A percentile compares a stretch with the other conserved stretches of the same genome.
Evolutionary conservation across 768 basidiomycete species (phyloP).

Genomic region (Tubosaeta sp.): DNA sequence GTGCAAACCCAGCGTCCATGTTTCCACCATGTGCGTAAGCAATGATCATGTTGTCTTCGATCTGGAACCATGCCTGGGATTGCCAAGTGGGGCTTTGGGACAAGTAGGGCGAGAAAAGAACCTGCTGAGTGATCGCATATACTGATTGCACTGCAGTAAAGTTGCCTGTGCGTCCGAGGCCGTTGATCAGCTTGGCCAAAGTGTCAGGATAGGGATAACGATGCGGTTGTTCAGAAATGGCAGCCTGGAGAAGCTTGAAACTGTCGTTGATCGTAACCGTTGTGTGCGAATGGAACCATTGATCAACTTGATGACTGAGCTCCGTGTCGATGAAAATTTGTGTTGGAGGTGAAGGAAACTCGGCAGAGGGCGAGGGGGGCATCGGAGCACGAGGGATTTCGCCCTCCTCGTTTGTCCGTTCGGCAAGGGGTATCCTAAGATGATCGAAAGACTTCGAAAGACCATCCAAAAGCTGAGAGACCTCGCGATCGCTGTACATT

Average conservation of each 20-base stretch:
- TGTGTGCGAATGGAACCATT: conserved; percentile 27
- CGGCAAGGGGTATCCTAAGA: conserved; percentile 18
- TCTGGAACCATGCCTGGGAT: conserved; percentile 58
- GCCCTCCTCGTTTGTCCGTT: conserved; percentile 10
- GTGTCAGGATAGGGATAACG: conserved; percentile 48
- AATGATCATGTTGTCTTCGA: conserved; percentile 90
- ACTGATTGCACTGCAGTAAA: conserved; percentile 57
- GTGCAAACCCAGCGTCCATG: conserved; percentile 73
- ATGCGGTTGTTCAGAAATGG: conserved; percentile 34
- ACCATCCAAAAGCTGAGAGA: conserved; percentile 21
- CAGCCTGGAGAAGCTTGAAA: conserved; percentile 47
- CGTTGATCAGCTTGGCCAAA: conserved; percentile 61
- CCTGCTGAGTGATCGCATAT: conserved; percentile 64
- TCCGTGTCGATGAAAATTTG: conserved; percentile 22
- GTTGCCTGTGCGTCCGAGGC: conserved; percentile 60
- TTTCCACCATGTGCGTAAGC: conserved; percentile 80
- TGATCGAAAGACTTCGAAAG: conserved; percentile 16
- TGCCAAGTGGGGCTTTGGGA: conserved; percentile 45
- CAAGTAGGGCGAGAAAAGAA: conserved; percentile 42
- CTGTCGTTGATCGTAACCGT: conserved; percentile 35
- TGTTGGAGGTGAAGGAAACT: conserved; percentile 8
- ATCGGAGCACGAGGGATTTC: conserved; percentile 6
- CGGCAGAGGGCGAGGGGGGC: conserved; percentile 10
- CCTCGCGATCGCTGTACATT: conserved; percentile 13
- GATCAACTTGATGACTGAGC: conserved; percentile 31